A percentile compares a stretch with the other conserved stretches of the same genome.
Evolutionary conservation across 179 eudicot species (phyloP).

Genomic region (Pouteria campechiana): DNA sequence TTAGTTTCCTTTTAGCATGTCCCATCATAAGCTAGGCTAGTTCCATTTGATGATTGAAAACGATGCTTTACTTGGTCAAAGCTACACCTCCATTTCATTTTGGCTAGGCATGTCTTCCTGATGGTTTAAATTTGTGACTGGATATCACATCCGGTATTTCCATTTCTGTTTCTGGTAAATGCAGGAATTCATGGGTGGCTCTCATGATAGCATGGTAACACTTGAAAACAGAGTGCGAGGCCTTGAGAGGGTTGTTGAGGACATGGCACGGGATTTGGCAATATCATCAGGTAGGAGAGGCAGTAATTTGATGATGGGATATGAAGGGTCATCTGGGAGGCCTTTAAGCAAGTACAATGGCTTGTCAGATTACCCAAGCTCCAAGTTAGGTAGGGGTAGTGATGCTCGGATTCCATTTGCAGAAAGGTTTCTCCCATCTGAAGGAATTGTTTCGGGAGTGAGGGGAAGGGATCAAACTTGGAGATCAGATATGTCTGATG

Average conservation of each 20-base stretch:
- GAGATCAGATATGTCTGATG: conserved; percentile 63
- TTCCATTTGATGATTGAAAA: too few relatives aligned
- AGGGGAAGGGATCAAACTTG: conserved; percentile 54
- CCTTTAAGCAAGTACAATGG: conserved; percentile 50
- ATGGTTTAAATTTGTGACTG: conserved; percentile 8
- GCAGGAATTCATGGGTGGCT: conserved; percentile 99
- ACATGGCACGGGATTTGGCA: conserved; percentile 88
- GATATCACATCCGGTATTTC: too few relatives aligned
- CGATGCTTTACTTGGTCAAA: too few relatives aligned
- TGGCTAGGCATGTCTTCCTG: conserved; percentile 6
- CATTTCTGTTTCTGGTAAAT: too few relatives aligned
- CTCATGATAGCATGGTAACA: conserved; percentile 90
- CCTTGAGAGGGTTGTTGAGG: conserved; percentile 93
- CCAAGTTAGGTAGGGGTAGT: conserved; percentile 30
- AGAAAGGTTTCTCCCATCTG: conserved; percentile 47
- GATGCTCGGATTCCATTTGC: conserved; percentile 41
- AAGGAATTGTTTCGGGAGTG: conserved; percentile 32
- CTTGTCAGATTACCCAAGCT: conserved; percentile 32
- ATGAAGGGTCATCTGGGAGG: conserved; percentile 66
- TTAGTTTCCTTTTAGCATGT: too few relatives aligned
- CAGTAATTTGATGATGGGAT: conserved; percentile 38
- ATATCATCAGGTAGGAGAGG: conserved; percentile 62
- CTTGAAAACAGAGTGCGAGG: conserved; percentile 91
- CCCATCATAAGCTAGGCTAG: too few relatives aligned
- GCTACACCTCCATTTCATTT: too few relatives aligned